These are phyloP conservation scores for Kwoniella heveanensis DNA, from an alignment of 768 basidiomycete species.

Conservation along the genomic window DNA sequence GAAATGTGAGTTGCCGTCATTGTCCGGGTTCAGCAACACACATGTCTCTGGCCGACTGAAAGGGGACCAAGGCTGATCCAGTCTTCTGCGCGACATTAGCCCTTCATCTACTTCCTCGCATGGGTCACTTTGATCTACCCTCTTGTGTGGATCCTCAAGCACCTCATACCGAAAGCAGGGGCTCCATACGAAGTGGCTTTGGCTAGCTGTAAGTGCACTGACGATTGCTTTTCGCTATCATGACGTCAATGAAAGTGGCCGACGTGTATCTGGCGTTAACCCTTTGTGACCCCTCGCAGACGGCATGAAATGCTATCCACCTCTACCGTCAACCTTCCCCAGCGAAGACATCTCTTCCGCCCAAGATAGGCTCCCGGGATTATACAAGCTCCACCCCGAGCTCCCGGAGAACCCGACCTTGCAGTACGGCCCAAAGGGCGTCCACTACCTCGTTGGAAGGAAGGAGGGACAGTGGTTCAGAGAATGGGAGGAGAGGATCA, in stretches of 20 bases:
- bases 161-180: slow-evolving; percentile 36
- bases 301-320: slow-evolving; percentile 38
- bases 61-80: background rate
- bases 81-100: slow-evolving; percentile 35
- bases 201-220: slow-evolving; percentile 25
- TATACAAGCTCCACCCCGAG: slow-evolving; percentile 39
- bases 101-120: slow-evolving; percentile 70
- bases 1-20: slow-evolving; percentile 24
- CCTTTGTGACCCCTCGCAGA: slow-evolving; percentile 26
- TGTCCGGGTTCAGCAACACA: too few relatives aligned
- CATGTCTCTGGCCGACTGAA: too few relatives aligned
- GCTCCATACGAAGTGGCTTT: slow-evolving; percentile 22
- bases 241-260: too few relatives aligned
- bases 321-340: slow-evolving; percentile 40
- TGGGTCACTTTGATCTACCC: slow-evolving; percentile 74
- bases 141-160: slow-evolving; percentile 75
- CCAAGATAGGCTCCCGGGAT: slow-evolving; percentile 23
- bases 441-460: slow-evolving; percentile 61
- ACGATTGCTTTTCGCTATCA: too few relatives aligned
- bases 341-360: slow-evolving; percentile 28
- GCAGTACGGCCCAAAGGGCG: slow-evolving; percentile 52
- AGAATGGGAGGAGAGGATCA: slow-evolving; percentile 72
- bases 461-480: slow-evolving; percentile 79
- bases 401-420: slow-evolving; percentile 27
- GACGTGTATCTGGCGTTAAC: too few relatives aligned